Evolutionary conservation across 345 rosid genomes (phyloP), one percentile per base, ranked within the genome.

Genomic region (Erodium maritimum): DNA sequence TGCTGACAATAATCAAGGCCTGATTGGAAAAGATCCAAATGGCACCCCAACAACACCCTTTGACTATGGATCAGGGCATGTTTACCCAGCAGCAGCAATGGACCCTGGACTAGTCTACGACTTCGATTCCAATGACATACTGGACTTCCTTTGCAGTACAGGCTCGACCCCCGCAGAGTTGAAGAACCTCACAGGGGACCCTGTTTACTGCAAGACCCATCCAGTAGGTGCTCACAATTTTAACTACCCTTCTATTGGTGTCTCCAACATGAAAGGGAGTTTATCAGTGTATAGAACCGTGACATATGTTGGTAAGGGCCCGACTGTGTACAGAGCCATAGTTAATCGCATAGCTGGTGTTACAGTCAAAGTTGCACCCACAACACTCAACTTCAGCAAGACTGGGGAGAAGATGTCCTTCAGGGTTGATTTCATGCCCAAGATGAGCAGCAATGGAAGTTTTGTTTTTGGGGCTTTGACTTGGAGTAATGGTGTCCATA

Each of bases 41-140:
- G 74, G 73, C 58, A 64, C 61, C 8, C 50, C 63, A 60, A 55
- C 74, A 19, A 74, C 74, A 10, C 82, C 85, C 60, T 78, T 83
- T 52, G 80, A 80, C 78, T 70, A 76, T 5, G 83, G 88, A 68
- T 80, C 88, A 0, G 73, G 88, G 55, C 83, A 80, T 21, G 59
- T 74, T 64, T 78, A 80, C 58, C 82, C 73, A 13, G 21, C 21
- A 8, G 78, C 75, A 1, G 79, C 77, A 7, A 52, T 80, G 52
- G 65, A 77, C 58, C 73, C 78, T 2, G 85, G 85, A 52, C 65
- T 80, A 10, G 19, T 74, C 55, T 80, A 80, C 17, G 77, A 80
- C 55, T 70, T 68, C 23, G 66, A 68, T 42, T 45, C 71, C 34
- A 16, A 33, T 16, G 74, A 80, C 21, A 33, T 72, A 18, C 66